Base-by-base conservation (phyloP, 2,329 filamentous ascomycete genomes). In the Penicillium sp. region DNA sequence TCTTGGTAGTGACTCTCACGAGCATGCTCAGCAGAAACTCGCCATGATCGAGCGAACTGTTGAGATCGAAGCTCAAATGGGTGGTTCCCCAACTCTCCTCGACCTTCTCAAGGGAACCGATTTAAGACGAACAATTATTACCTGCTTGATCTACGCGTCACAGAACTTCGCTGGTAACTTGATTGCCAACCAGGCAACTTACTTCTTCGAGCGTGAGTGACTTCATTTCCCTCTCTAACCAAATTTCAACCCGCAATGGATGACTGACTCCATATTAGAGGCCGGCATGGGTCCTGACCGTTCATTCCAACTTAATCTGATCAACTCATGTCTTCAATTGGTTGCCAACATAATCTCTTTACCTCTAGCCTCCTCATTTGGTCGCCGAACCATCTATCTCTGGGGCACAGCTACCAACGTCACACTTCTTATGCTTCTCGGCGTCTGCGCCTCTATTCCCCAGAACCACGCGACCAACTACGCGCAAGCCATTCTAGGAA, bases 151-250 rank as follows among this genome's bases (percentile, higher is more conserved):
- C 5, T 73, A 73, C 25, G 67, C 69, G 0, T 67, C 69, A 17
- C 71, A 73, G 61, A 73, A 86, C 63, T 73, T 87, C n/a, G 82
- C 83, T 5, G 84, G 84, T 61, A 86, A 86, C 64, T 75, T 86
- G 47, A 84, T 87, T 58, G 84, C 85, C 65, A 86, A 86, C 64
- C 84, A 87, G 67, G 83, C 84, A 21, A 81, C 83, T 35, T 86
- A 81, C 68, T 87, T 87, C 72, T 87, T 87, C 66, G 69, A 76
- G 59, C 64, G 69, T 70, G 54, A 69, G 64, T 64, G 12, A 6
- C 9, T 13, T 17, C 42, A 12, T 13, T 31, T 23, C 4, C 5
- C n/a, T 17, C 19, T 10, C 17, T 31, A 21, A 7, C 17, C 21
- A n/a, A 17, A 6, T 27, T 29, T 6, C 1, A 48, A 52, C 0